Evolutionary conservation across 108 stramenopile species (phyloP).

Genomic region (Thalassiosira profunda): DNA sequence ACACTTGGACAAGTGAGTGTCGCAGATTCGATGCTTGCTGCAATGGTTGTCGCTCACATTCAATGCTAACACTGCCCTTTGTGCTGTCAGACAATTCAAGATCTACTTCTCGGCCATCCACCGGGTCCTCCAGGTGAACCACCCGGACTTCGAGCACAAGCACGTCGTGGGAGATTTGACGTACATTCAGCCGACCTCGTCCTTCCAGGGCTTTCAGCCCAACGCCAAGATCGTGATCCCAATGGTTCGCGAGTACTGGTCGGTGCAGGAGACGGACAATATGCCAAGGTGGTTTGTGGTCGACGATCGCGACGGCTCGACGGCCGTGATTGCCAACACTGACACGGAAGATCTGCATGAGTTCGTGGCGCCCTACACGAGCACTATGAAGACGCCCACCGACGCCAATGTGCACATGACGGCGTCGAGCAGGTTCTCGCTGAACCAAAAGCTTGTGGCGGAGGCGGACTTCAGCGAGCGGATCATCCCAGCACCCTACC

Average conservation of each 20-base stretch:
- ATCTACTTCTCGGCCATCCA: conserved; percentile 14
- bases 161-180: conserved; percentile 20
- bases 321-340: conserved; percentile 4
- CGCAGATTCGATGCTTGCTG: background rate
- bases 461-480: background rate
- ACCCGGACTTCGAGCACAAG: conserved; percentile 10
- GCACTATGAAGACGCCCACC: conserved; percentile 15
- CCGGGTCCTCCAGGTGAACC: background rate
- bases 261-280: conserved; percentile 17
- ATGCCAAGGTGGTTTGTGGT: conserved; percentile 6
- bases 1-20: conserved; percentile 5
- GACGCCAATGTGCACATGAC: conserved; percentile 19
- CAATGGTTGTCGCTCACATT: background rate
- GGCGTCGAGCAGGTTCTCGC: background rate
- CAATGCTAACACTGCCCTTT: background rate
- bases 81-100: background rate
- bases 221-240: background rate
- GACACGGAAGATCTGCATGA: conserved; percentile 5
- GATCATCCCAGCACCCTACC: conserved; percentile 16
- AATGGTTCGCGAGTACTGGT: conserved; percentile 13
- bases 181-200: conserved; percentile 1
- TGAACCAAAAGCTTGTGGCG: background rate
- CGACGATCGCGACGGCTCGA: background rate
- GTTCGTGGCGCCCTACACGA: conserved; percentile 9
- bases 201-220: conserved; percentile 7